Evolutionary conservation across 208 protist genomes (phyloP), one percentile per base, ranked within the genome.

Genomic region (Paratrypanosoma confusum): DNA sequence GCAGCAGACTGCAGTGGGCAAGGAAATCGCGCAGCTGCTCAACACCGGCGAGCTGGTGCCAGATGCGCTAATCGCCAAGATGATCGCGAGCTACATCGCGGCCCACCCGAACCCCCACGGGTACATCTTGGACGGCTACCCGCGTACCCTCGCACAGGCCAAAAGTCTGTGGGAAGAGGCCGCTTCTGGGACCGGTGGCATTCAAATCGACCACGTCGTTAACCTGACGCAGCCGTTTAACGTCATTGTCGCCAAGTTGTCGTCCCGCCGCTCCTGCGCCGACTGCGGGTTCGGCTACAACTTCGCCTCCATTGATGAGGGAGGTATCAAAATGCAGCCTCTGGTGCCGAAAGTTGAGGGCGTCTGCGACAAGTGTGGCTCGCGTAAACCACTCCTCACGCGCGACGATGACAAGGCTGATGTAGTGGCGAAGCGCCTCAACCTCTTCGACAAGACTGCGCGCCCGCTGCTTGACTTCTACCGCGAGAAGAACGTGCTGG

Each of bases 61-160:
- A 0, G 80, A 90, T 50, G 58, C 58, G 3, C 50, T 92, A 17
- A 74, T 95, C 34, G 54, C 70, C n/a, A 38, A 76, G 8, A 65
- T 91, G 38, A 64, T 95, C 22, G 39, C 44, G 17, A 40, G 60
- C 26, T 53, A 65, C 37, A 42, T 87, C 5, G 42, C 29, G 11
- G 43, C 10, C 14, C 33, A 67, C 13, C 24, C 21, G 17, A 33
- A 45, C 1, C 38, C 52, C 2, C 46, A 71, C 31, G 72, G 76
- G 16, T 96, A 85, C 69, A 71, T 97, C 16, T 49, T 97, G 10
- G 93, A 97, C 50, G 93, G 93, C 21, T 96, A 82, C 57, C 93
- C 93, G 22, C 69, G 93, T 39, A 96, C 85, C 28, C 20, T 86
- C 3, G 47, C 48, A n/a, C 93, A 97, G 57, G 88, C 90, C 0